Percentiles rank a stretch among this genome's conserved stretches.
phyloP scores from a whole-genome alignment of 2,329 filamentous ascomycete genomes.

The Phaeosphaeria sp. region DNA sequence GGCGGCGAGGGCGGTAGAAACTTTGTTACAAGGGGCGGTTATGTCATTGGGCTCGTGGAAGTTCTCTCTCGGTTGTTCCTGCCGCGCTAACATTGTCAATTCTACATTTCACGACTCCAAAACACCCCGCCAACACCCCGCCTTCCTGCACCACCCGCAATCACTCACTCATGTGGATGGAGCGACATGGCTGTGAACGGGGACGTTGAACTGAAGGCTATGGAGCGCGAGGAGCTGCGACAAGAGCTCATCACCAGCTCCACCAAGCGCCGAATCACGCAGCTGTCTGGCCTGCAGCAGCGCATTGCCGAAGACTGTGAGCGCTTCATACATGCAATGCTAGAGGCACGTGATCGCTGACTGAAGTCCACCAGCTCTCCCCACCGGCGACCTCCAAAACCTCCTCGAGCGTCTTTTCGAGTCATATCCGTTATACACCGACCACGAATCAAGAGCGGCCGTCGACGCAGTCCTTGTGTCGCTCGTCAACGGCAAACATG shows the following conservation, averaged over 20 bases:
- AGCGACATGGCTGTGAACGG: conserved; percentile 47
- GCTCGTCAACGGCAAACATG: conserved; percentile 66
- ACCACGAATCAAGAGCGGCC: conserved; percentile 81
- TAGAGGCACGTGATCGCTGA: conserved; percentile 13
- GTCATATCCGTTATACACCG: conserved; percentile 86
- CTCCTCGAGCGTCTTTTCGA: conserved; percentile 79
- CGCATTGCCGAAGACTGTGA: conserved; percentile 53
- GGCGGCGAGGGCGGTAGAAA: conserved; percentile 8
- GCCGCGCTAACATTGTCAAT: conserved; percentile 23
- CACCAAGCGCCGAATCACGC: conserved; percentile 54
- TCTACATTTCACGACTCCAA: conserved; percentile 29
- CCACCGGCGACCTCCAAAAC: conserved; percentile 52
- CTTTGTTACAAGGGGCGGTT: conserved; percentile 7
- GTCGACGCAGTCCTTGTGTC: conserved; percentile 80
- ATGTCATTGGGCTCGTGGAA: conserved; percentile 20
- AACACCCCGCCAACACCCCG: conserved; percentile 35
- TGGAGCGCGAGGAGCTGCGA: conserved; percentile 46
- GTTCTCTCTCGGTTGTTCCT: conserved; percentile 26
- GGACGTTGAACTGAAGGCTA: conserved; percentile 38
- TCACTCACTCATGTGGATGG: conserved; percentile 36
- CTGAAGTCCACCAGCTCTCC: conserved; percentile 45
- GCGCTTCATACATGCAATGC: conserved; percentile 17
- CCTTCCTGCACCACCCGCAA: conserved; percentile 16
- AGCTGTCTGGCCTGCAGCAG: conserved; percentile 54
- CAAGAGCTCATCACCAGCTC: conserved; percentile 55